Evolutionary conservation across 495 filamentous ascomycete genomes (phyloP), one percentile per base, ranked within the genome.

Genomic region (Rostrohypoxylon terebratum): DNA sequence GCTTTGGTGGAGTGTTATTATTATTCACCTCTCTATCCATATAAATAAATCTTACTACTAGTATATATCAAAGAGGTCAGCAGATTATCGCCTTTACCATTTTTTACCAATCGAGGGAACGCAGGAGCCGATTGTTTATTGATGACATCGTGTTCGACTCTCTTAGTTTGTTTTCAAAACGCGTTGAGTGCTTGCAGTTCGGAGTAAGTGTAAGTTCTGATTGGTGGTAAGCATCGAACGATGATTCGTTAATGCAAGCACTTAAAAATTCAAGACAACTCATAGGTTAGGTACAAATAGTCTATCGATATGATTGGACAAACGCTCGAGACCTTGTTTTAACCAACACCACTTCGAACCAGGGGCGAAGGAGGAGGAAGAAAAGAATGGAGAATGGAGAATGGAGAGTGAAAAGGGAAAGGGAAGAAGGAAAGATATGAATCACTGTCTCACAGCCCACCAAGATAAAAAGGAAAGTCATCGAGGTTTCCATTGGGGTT

Each of bases 201-300:
- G 55, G 54, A 65, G 38, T 59, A 4, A n/a, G 38, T 28, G 42
- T 65, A 34, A 25, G 38, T 10, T 58, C 23, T 73, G 60, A 66
- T 69, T 73, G 70, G 47, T 42, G 20, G 48, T 1, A 3, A 25
- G 3, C 3, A 28, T 23, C 16, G 45, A 58, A 13, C 40, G 54
- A 25, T 73, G 70, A 73, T 73, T 73, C 38, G 70, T 44, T 61
- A 11, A 72, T 73, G 70, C 70, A 69, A 73, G 70, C 70, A 68
- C 70, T 73, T 73, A 68, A 73, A 47, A 73, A 47, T 23, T 59
- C 20, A 61, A 31, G 70, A 68, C 70, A 73, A 73, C 70, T 68
- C 70, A 73, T 61, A 68, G 34, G 18, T 59, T 54, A 68, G 34
- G 18, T 63, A 47, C 8, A 13, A 31, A 31, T 53, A 25, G 54